A percentile compares a stretch with the other conserved stretches of the same genome.
These are phyloP conservation scores for Paraphoma chrysanthemicola DNA, from an alignment of 2,329 filamentous ascomycete genomes.

Conservation along the genomic window DNA sequence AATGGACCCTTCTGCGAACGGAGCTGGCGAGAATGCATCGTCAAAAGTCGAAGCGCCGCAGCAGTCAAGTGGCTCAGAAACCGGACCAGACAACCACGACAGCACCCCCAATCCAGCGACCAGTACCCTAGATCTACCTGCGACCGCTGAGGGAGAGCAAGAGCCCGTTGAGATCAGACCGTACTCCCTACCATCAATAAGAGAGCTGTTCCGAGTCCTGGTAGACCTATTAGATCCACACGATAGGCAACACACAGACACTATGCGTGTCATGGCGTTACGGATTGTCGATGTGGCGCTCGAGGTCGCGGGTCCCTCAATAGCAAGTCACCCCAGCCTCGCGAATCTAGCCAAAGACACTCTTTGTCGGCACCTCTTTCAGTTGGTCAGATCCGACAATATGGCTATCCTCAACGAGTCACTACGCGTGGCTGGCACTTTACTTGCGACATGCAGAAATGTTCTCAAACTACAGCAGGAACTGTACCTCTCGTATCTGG, in stretches of 20 bases:
- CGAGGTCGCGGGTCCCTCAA: slow-evolving; percentile 93
- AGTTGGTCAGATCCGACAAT: slow-evolving; percentile 94
- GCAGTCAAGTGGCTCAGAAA: slow-evolving; percentile 41
- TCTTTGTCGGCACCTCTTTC: slow-evolving; percentile 92
- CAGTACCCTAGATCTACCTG: slow-evolving; percentile 53
- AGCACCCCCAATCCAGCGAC: slow-evolving; percentile 48
- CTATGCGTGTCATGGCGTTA: slow-evolving; percentile 95
- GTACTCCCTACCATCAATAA: slow-evolving; percentile 91
- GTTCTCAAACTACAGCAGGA: slow-evolving; percentile 97
- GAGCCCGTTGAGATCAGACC: slow-evolving; percentile 71
- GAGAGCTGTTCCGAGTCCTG: slow-evolving; percentile 90
- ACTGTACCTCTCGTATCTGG: slow-evolving; percentile 90
- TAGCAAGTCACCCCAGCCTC: slow-evolving; percentile 88
- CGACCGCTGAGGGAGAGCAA: slow-evolving; percentile 53
- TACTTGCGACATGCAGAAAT: slow-evolving; percentile 86
- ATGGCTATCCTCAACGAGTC: slow-evolving; percentile 95
- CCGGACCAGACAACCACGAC: slow-evolving; percentile 43
- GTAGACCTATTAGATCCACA: slow-evolving; percentile 94
- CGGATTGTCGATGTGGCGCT: slow-evolving; percentile 96
- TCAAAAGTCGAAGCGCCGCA: slow-evolving; percentile 46
- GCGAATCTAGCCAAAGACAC: slow-evolving; percentile 90
- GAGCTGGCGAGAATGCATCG: slow-evolving; percentile 57
- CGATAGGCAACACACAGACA: slow-evolving; percentile 89
- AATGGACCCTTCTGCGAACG: slow-evolving; percentile 80
- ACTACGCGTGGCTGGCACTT: slow-evolving; percentile 86